These are phyloP conservation scores for Yamagishiella unicocca DNA, from an alignment of 139 green algal genomes.

Conservation along the genomic window DNA sequence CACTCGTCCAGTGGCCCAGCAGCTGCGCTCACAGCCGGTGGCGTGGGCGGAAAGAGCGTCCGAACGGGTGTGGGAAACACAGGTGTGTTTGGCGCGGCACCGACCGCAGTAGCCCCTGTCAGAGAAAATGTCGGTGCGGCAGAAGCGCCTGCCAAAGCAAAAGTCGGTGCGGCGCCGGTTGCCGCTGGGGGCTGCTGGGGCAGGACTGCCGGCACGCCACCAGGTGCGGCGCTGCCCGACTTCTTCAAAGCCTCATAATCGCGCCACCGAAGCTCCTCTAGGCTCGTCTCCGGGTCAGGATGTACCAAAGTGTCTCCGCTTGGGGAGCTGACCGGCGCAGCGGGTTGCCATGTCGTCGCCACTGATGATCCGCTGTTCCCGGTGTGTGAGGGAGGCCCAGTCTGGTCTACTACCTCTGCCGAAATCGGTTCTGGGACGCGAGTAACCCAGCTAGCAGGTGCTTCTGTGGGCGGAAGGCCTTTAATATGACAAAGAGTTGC, in stretches of 20 bases:
- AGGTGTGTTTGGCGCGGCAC: not conserved
- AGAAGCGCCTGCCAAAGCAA: too few species aligned
- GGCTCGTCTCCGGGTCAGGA: not conserved
- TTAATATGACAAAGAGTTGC: not conserved
- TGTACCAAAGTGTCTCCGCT: not conserved
- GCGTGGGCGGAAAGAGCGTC: slow-evolving; percentile 26
- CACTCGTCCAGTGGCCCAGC: not conserved
- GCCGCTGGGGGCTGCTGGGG: not conserved
- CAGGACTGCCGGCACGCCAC: not conserved
- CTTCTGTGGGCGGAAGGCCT: not conserved
- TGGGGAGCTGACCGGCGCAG: not conserved
- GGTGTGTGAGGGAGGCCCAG: not conserved
- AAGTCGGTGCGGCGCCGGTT: not conserved
- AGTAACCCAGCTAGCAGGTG: not conserved
- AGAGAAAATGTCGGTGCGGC: not conserved
- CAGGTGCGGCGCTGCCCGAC: too few species aligned
- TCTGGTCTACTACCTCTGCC: not conserved
- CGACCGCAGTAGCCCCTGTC: not conserved
- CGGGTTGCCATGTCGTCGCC: not conserved
- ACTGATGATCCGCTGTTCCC: not conserved
- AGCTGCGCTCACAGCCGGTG: not conserved
- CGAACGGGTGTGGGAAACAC: slow-evolving; percentile 25
- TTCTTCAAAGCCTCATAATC: not conserved
- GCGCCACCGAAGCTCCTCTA: slow-evolving; percentile 15
- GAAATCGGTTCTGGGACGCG: not conserved